Evolutionary conservation across 2,329 filamentous ascomycete species (phyloP).

Genomic region (Plenodomus biglobosus): DNA sequence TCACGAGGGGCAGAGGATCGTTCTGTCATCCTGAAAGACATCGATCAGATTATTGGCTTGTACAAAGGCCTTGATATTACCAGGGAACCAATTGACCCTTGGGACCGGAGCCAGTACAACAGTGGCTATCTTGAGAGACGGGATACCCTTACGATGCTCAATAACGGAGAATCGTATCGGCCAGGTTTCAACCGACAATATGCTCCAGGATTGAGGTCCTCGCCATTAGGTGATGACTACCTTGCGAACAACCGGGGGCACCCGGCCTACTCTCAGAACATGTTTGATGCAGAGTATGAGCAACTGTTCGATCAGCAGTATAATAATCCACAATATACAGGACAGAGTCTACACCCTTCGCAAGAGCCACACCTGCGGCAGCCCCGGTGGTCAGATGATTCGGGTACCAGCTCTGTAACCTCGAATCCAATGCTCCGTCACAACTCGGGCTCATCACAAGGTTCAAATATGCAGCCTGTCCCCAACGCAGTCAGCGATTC

Average conservation of each 20-base stretch:
- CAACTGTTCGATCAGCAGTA: slow-evolving; percentile 11
- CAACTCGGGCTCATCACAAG: slow-evolving; percentile 30
- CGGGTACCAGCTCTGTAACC: slow-evolving; percentile 27
- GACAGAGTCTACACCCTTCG: slow-evolving; percentile 6
- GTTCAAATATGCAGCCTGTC: slow-evolving; percentile 15
- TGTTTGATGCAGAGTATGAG: slow-evolving; percentile 15
- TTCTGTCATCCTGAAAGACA: slow-evolving; percentile 33
- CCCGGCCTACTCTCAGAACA: slow-evolving; percentile 10
- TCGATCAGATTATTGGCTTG: slow-evolving; percentile 37
- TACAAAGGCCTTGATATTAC: slow-evolving; percentile 28
- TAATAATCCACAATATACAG: slow-evolving; percentile 2
- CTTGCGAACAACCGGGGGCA: slow-evolving; percentile 10
- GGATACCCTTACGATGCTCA: slow-evolving; percentile 26
- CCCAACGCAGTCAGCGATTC: slow-evolving; percentile 2
- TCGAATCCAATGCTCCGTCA: slow-evolving; percentile 35
- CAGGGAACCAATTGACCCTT: slow-evolving; percentile 1
- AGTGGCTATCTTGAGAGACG: slow-evolving; percentile 9
- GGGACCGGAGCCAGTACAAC: slow-evolving; percentile 3
- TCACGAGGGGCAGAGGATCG: slow-evolving; percentile 22
- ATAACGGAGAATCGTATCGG: slow-evolving; percentile 11
- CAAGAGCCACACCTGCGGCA: slow-evolving; percentile 7
- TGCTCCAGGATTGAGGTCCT: neutral
- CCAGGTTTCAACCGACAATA: neutral
- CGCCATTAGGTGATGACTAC: slow-evolving; percentile 15
- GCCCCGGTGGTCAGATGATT: slow-evolving; percentile 29